A percentile compares a stretch with the other conserved stretches of the same genome.
These are phyloP conservation scores for Aspergillus sp. DNA, from an alignment of 2,329 filamentous ascomycete species.

Conservation along the genomic window DNA sequence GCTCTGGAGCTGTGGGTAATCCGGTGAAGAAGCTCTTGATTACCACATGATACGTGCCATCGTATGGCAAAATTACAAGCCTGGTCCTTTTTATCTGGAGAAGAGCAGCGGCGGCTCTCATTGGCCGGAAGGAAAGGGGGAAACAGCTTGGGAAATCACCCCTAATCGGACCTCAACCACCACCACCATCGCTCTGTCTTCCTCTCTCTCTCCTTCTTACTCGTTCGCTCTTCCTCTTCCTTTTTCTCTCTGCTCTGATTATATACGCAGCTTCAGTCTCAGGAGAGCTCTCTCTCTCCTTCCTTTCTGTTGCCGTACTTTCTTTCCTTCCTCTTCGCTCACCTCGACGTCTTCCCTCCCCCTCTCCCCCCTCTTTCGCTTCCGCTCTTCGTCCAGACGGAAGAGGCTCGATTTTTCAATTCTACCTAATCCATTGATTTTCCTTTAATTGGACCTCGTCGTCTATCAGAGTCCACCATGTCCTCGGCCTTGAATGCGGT, in stretches of 20 bases:
- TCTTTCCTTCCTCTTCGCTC: constrained; percentile 6
- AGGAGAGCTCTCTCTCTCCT: not conserved
- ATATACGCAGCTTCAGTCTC: constrained; percentile 11
- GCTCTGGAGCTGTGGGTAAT: too few species aligned
- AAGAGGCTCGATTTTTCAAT: not conserved
- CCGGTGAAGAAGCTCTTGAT: too few species aligned
- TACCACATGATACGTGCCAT: too few species aligned
- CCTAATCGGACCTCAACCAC: constrained; percentile 8
- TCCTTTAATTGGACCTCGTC: constrained; percentile 7
- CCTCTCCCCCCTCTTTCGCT: constrained; percentile 3
- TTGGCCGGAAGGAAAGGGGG: constrained; percentile 24
- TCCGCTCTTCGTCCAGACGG: constrained; percentile 9
- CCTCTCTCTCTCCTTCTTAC: constrained; percentile 10
- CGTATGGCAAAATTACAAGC: not conserved
- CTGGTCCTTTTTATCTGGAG: constrained; percentile 10
- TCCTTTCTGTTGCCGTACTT: not conserved
- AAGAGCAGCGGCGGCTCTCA: constrained; percentile 14
- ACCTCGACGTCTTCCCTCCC: constrained; percentile 6
- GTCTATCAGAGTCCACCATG: constrained; percentile 36
- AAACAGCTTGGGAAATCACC: constrained; percentile 20
- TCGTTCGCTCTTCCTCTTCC: constrained; percentile 1
- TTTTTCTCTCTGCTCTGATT: not conserved
- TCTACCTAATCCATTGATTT: constrained; percentile 10
- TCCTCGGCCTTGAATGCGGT: constrained; percentile 50
- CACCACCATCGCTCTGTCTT: constrained; percentile 4